Percentiles rank a stretch among this genome's conserved stretches.
Evolutionary conservation across 169 alveolate genomes (phyloP).

Genomic region (Plasmodium falciparum): DNA sequence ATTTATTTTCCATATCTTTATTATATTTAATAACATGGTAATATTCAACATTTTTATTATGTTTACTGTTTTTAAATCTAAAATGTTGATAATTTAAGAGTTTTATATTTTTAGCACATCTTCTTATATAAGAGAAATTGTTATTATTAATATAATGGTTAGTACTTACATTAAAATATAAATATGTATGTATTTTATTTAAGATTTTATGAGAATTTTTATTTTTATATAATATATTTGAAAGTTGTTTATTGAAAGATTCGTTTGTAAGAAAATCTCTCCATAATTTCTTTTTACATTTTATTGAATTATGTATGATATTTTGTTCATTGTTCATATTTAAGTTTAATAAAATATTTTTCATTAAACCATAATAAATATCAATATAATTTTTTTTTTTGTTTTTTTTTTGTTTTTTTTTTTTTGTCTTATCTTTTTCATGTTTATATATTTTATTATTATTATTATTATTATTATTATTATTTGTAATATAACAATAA

Average conservation of each 20-base stretch:
- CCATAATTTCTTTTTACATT: too few species aligned
- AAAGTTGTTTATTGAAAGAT: too few species aligned
- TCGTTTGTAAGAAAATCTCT: too few species aligned
- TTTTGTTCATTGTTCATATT: neutral
- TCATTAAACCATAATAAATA: neutral
- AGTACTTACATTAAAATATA: neutral
- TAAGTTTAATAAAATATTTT: neutral
- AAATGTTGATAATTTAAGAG: too few species aligned
- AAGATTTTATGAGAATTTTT: too few species aligned
- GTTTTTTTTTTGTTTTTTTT: neutral
- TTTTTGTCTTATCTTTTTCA: neutral
- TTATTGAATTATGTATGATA: too few species aligned
- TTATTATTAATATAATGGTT: neutral
- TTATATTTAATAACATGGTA: neutral
- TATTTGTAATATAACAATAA: constrained; percentile 7
- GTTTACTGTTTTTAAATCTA: neutral
- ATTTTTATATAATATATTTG: too few species aligned
- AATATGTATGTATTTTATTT: too few species aligned
- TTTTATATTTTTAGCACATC: constrained; percentile 1
- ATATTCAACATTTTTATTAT: neutral
- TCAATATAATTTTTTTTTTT: neutral
- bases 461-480: neutral
- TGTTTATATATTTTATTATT: neutral
- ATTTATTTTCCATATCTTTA: neutral
- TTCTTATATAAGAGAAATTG: neutral